phyloP scores from a whole-genome alignment of 2,329 filamentous ascomycete genomes.

The Aspergillus jensenii region DNA sequence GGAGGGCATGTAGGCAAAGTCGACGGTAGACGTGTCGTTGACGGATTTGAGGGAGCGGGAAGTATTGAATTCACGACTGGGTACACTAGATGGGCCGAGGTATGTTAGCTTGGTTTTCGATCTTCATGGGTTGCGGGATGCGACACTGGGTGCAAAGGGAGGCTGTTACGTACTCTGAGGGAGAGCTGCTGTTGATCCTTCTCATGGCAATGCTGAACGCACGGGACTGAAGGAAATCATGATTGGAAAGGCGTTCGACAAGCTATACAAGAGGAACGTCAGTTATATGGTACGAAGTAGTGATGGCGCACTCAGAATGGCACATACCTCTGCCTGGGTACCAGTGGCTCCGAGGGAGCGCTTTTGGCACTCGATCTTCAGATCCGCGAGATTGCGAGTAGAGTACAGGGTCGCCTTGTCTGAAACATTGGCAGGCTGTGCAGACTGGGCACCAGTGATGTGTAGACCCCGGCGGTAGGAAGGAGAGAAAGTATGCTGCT shows the following conservation, averaged over 20 bases:
- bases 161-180: conserved; percentile 35
- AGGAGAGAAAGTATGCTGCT: conserved; percentile 35
- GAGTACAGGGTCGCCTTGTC: conserved; percentile 54
- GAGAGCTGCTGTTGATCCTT: conserved; percentile 45
- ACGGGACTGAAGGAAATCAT: conserved; percentile 53
- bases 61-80: conserved; percentile 61
- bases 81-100: conserved; percentile 50
- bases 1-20: conserved; percentile 62
- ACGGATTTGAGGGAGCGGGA: conserved; percentile 56
- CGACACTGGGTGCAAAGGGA: neutral
- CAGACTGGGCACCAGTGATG: conserved; percentile 61
- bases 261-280: conserved; percentile 37
- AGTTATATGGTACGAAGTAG: neutral
- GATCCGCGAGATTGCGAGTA: conserved; percentile 52
- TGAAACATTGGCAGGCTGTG: conserved; percentile 49
- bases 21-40: conserved; percentile 60
- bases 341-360: conserved; percentile 49
- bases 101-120: conserved; percentile 15
- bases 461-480: conserved; percentile 52
- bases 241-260: conserved; percentile 52
- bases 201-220: conserved; percentile 57
- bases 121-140: neutral
- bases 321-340: conserved; percentile 50
- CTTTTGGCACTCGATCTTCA: conserved; percentile 52
- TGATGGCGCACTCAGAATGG: neutral